Base-by-base conservation (phyloP, 2,329 filamentous ascomycete species). In the Alternaria sp. region DNA sequence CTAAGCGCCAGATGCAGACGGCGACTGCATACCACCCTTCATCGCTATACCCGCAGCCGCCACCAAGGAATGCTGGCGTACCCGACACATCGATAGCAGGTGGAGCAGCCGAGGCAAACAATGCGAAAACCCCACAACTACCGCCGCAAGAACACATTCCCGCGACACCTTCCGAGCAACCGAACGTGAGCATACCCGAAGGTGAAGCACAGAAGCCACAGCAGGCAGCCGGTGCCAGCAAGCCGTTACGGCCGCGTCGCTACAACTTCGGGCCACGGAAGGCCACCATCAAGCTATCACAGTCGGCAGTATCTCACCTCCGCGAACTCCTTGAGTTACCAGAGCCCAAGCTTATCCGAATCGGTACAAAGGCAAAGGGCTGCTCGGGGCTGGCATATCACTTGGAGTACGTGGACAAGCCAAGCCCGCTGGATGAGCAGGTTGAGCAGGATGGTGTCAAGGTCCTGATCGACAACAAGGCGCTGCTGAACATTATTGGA, bases 361-460 rank as follows among this genome's bases (percentile, higher is more conserved):
- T 99, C 6, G 94, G 96, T 12, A 96, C 98, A 65, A 93, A 91
- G 80, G 97, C 97, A 81, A 88, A 93, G 69, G 96, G 96, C 10
- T 99, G 96, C 81, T 97, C 94, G 56, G 96, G 96, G 15, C 84
- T 98, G 70, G 91, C 94, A 30, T 99, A 99, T 79, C 89, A 97
- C 76, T 84, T 99, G 26, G 94, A 98, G 81, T 99, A 95, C 73
- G 95, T 98, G 54, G 94, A 98, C 73, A 94, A 94, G 84, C 88
- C 95, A 0, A 93, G 90, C 5, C 85, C 87, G 41, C 95, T 98
- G 74, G 96, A 99, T 74, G 96, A 99, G 81, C 86, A 90, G 55
- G 93, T 99, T 1, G 94, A 96, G 78, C 96, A 99, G 79, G 96
- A 98, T 75, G 96, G 95, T 0, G 95, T 99, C 61, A 95, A 92